Evolutionary conservation across 768 basidiomycete genomes (phyloP), one percentile per base, ranked within the genome.

Genomic region (Lactarius deliciosus): DNA sequence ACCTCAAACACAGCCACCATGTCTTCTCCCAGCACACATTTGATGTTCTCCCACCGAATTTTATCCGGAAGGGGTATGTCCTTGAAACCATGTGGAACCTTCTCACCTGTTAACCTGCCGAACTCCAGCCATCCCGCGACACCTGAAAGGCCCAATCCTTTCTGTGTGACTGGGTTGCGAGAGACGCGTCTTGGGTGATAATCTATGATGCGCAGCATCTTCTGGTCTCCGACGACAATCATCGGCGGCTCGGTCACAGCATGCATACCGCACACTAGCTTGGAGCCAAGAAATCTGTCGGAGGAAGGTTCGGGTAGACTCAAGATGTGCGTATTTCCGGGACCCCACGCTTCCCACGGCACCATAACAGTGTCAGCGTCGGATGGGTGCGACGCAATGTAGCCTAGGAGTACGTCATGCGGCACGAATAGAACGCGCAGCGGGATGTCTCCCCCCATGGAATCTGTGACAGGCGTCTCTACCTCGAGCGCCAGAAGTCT

Each of bases 21-120:
- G 38, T 64, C 64, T 54, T 64, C 64, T 3, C 64, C 57, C 16
- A 64, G 22, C 11, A 59, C n/a, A 28, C 38, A 60, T 47, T 11
- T 41, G 50, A 54, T 15, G 20, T 25, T 16, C 10, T 13, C 57
- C 5, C 22, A 18, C 34, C 20, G 16, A 18, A 64, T 25, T n/a
- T 25, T 10, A 28, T 28, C 25, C 9, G 63, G 57, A 6, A 64
- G 34, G 6, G 45, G 34, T 57, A 64, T 59, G 34, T 64, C 63
- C 36, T 59, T 64, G 38, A 28, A 13, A 25, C 28, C 34, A n/a
- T 64, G 28, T 18, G 63, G 36, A 45, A 41, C 38, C 20, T 30
- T 18, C 32, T 18, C 28, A 55, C 15, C 55, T 5, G 30, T 30
- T 34, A 30, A 56, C 32, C 11, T 10, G 18, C 30, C 20, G 30